Evolutionary conservation across 768 basidiomycete species (phyloP).

Genomic region (Pleurotus salmoneostramineus): DNA sequence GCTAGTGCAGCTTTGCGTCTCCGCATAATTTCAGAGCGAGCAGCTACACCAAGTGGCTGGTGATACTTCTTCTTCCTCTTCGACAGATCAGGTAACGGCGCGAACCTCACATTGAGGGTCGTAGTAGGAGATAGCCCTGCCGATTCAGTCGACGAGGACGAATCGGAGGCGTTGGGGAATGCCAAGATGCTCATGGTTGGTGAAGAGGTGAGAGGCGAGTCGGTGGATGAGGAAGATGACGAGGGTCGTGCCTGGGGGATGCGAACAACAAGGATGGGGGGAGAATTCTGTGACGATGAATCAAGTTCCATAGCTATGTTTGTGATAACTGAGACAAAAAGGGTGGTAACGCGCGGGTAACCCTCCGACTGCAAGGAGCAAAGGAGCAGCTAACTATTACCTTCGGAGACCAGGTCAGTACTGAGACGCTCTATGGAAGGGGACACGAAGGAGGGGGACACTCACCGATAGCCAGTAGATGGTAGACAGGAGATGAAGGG

Average conservation of each 20-base stretch:
- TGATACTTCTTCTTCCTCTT: slow-evolving; percentile 45
- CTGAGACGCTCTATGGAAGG: too few relatives aligned
- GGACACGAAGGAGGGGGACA: background rate
- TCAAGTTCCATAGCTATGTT: background rate
- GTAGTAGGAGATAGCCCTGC: slow-evolving; percentile 16
- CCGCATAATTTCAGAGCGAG: slow-evolving; percentile 37
- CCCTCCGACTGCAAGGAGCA: too few relatives aligned
- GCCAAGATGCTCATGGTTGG: slow-evolving; percentile 3
- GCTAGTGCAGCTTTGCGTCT: slow-evolving; percentile 16
- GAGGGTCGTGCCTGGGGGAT: slow-evolving; percentile 41
- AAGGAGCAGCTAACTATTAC: too few relatives aligned
- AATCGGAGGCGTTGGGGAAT: background rate
- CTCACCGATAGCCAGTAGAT: background rate
- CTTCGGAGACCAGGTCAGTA: too few relatives aligned
- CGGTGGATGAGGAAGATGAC: slow-evolving; percentile 64
- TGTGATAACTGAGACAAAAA: background rate
- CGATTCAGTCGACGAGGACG: slow-evolving; percentile 8
- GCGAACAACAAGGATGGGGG: background rate
- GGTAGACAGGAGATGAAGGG: background rate
- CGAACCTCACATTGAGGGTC: slow-evolving; percentile 46
- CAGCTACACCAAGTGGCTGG: slow-evolving; percentile 53
- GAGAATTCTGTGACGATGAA: background rate
- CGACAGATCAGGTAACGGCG: slow-evolving; percentile 52
- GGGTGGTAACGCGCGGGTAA: background rate
- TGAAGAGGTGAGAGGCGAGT: slow-evolving; percentile 57